Evolutionary conservation across 345 rosid genomes (phyloP), one percentile per base, ranked within the genome.

Genomic region (Sisymbrium irio): DNA sequence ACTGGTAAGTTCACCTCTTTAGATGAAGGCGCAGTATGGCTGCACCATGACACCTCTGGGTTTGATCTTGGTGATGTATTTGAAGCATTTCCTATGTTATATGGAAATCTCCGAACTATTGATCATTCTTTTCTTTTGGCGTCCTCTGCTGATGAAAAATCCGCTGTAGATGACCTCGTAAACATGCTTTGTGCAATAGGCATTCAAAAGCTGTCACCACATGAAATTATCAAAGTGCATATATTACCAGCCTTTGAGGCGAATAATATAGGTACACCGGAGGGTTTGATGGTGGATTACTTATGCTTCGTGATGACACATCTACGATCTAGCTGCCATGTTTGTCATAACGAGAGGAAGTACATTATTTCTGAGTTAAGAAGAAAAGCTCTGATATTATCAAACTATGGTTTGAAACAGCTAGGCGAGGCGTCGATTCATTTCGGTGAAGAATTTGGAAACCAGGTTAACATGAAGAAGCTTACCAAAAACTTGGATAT

Each of bases 291-390:
- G 89, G 77, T 71, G 54, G 98, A 94, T 67, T 89, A 88, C 59
- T 80, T 94, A 42, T 89, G 96, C 85, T 89, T 91, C 83, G 83
- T 88, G 62, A 88, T 88, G 90, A 79, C 86, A 64, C 98, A 94
- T 82, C 80, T 94, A 35, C 89, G 83, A 62, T 91, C 96, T 72
- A 74, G 73, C 80, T 91, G 97, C 78, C 65, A 80, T 62, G 71
- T 64, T 69, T 94, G 98, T 80, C 82, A 50, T 67, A 74, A 15
- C 71, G 97, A 91, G 76, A 81, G 95, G 85, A 85, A 81, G 55
- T 54, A 60, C 65, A 82, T 91, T 69, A 67, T 89, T n/a, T 79
- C 85, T 6, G 89, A 88, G 84, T 81, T 94, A 36, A 78, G 75
- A 77, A 80, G 67, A 58, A 85, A 84, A 71, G 97, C 95, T 71